A percentile compares a stretch with the other conserved stretches of the same genome.
These are phyloP conservation scores for Fusarium xyrophilum DNA, from an alignment of 2,329 filamentous ascomycete species.

Conservation along the genomic window DNA sequence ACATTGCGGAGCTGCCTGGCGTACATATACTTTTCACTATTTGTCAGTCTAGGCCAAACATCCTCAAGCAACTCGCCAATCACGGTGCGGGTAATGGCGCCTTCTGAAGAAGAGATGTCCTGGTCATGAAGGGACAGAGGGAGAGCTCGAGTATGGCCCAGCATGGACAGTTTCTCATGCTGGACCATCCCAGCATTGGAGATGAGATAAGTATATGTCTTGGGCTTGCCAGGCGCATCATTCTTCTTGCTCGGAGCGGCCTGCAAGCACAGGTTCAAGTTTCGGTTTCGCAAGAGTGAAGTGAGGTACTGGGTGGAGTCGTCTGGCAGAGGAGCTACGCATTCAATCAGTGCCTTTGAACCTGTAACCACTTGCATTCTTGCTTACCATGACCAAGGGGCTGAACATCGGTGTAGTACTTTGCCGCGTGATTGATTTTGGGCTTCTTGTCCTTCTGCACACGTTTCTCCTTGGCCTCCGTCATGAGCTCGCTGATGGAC, in stretches of 20 bases:
- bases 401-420: conserved; percentile 15
- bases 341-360: background rate
- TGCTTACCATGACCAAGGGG: conserved; percentile 31
- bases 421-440: background rate
- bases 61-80: conserved; percentile 42
- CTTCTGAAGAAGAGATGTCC: conserved; percentile 1
- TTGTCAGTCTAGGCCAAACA: conserved; percentile 37
- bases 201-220: conserved; percentile 22
- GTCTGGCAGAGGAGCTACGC: conserved; percentile 24
- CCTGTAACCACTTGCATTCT: background rate
- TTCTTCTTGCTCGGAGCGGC: background rate
- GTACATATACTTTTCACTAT: conserved; percentile 35
- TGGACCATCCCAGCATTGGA: conserved; percentile 34
- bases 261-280: conserved; percentile 19
- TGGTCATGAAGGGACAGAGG: conserved; percentile 17
- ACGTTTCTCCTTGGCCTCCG: background rate
- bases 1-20: conserved; percentile 41
- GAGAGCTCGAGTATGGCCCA: conserved; percentile 16
- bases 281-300: conserved; percentile 27
- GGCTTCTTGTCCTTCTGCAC: conserved; percentile 1
- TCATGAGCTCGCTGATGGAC: background rate
- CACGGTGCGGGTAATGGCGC: conserved; percentile 10
- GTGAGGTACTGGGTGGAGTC: conserved; percentile 23
- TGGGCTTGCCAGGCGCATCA: background rate
- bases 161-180: conserved; percentile 21